Evolutionary conservation across 2,329 filamentous ascomycete genomes (phyloP), one percentile per base, ranked within the genome.

Genomic region (Tolypocladium endophyticum): DNA sequence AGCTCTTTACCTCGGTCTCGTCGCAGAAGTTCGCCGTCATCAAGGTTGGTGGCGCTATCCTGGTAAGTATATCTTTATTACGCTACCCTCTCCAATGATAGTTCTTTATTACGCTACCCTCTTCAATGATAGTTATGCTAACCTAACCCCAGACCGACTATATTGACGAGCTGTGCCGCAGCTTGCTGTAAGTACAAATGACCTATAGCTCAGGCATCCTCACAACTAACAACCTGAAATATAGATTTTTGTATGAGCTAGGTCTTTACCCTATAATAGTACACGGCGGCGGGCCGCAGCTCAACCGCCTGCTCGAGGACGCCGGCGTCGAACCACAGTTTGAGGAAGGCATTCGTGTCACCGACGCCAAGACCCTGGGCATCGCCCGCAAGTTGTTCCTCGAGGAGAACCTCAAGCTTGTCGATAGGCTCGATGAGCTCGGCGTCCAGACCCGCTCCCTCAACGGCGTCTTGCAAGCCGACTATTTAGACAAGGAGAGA

Each of bases 1-100:
- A 92, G 66, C 92, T 97, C 73, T 99, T 99, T 81, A 94, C 89
- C 67, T 96, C 92, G 39, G 92, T 97, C 63, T 94, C 92, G 53
- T 96, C 92, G 41, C 92, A 97, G 78, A 92, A 96, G 72, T 99
- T 97, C 74, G 93, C 92, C 66, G 93, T 99, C 56, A 96, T 99
- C 76, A 99, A 99, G 80, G 93, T 97, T 59, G 94, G 93, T 63
- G 94, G 93, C 63, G 94, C 93, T 64, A 97, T 97, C 69, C 83
- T 99, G 11, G 36, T n/a, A n/a, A n/a, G n/a, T n/a, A n/a, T n/a
- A n/a, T n/a, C n/a, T n/a, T n/a, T n/a, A n/a, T n/a, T n/a, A n/a
- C n/a, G n/a, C n/a, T n/a, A n/a, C n/a, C n/a, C n/a, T n/a, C n/a
- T n/a, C n/a, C n/a, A n/a, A n/a, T n/a, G n/a, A n/a, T n/a, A n/a